Evolutionary conservation across 2,329 filamentous ascomycete genomes (phyloP).

Genomic region (Blastomyces percursus): DNA sequence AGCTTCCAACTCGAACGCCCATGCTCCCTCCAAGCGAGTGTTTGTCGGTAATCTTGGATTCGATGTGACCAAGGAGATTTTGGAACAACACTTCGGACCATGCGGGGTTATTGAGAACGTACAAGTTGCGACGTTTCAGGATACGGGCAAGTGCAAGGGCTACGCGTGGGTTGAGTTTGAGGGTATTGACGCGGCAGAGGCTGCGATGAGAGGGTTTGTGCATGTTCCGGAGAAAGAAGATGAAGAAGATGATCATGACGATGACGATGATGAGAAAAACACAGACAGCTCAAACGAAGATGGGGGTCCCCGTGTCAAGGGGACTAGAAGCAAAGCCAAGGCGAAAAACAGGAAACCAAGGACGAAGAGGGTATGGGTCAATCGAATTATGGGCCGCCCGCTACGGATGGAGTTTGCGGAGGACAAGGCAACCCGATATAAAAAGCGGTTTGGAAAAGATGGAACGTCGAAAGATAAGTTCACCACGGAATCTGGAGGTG

Average conservation of each 20-base stretch:
- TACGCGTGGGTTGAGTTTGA: slow-evolving; percentile 93
- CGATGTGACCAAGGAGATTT: slow-evolving; percentile 66
- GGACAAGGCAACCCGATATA: slow-evolving; percentile 77
- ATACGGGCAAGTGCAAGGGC: slow-evolving; percentile 95
- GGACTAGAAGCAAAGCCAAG: slow-evolving; percentile 23
- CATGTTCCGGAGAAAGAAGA: slow-evolving; percentile 53
- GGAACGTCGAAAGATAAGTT: slow-evolving; percentile 34
- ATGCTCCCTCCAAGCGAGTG: slow-evolving; percentile 61
- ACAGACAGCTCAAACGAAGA: slow-evolving; percentile 22
- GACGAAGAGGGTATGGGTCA: slow-evolving; percentile 67
- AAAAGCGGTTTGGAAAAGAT: slow-evolving; percentile 82
- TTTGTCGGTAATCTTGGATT: slow-evolving; percentile 89
- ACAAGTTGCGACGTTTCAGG: slow-evolving; percentile 90
- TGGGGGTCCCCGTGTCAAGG: slow-evolving; percentile 15
- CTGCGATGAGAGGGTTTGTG: slow-evolving; percentile 71
- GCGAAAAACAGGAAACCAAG: slow-evolving; percentile 44
- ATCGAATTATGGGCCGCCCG: slow-evolving; percentile 65
- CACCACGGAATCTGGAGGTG: slow-evolving; percentile 21
- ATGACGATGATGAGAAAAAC: slow-evolving; percentile 23
- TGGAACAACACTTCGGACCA: slow-evolving; percentile 69
- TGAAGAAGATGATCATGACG: slow-evolving; percentile 35
- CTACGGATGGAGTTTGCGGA: slow-evolving; percentile 90
- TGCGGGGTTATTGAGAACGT: slow-evolving; percentile 75
- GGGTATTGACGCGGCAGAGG: slow-evolving; percentile 60
- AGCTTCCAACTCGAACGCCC: slow-evolving; percentile 22